Evolutionary conservation across 169 alveolate genomes (phyloP).

Genomic region (Cryptosporidium andersoni): DNA sequence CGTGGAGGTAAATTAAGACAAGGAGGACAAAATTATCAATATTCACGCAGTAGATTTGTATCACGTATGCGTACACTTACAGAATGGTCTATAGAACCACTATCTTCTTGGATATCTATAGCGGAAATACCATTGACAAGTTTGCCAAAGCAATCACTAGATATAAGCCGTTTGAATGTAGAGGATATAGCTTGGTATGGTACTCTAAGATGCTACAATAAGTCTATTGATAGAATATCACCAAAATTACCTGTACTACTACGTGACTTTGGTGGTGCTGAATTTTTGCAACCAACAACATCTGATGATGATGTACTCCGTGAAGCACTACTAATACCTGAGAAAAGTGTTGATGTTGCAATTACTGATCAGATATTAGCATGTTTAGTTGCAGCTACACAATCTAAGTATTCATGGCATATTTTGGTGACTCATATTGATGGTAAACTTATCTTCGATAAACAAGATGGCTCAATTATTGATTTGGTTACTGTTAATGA

Average conservation of each 20-base stretch:
- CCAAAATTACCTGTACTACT: slow-evolving; percentile 80
- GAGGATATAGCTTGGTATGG: slow-evolving; percentile 88
- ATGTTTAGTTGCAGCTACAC: slow-evolving; percentile 88
- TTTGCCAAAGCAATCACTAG: slow-evolving; percentile 83
- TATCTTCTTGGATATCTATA: slow-evolving; percentile 86
- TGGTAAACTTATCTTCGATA: slow-evolving; percentile 86
- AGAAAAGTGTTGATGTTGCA: slow-evolving; percentile 79
- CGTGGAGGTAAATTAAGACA: slow-evolving; percentile 55
- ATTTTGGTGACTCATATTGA: slow-evolving; percentile 84
- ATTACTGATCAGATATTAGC: slow-evolving; percentile 89
- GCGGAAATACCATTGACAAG: slow-evolving; percentile 86
- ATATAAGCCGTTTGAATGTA: slow-evolving; percentile 76
- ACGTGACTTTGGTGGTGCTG: slow-evolving; percentile 77
- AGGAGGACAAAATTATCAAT: slow-evolving; percentile 39
- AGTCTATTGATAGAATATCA: slow-evolving; percentile 84
- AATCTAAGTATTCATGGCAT: slow-evolving; percentile 90
- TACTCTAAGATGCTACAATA: slow-evolving; percentile 82
- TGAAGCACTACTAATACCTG: slow-evolving; percentile 76
- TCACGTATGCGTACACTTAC: slow-evolving; percentile 80
- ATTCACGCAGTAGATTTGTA: slow-evolving; percentile 63
- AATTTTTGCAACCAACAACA: slow-evolving; percentile 85
- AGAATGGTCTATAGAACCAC: slow-evolving; percentile 91
- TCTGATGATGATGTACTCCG: slow-evolving; percentile 84
- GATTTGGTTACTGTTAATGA: slow-evolving; percentile 90
- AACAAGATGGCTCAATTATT: slow-evolving; percentile 89